A percentile compares a stretch with the other conserved stretches of the same genome.
phyloP scores from a whole-genome alignment of 805 yeast genomes.

The Ogataea zsoltii region DNA sequence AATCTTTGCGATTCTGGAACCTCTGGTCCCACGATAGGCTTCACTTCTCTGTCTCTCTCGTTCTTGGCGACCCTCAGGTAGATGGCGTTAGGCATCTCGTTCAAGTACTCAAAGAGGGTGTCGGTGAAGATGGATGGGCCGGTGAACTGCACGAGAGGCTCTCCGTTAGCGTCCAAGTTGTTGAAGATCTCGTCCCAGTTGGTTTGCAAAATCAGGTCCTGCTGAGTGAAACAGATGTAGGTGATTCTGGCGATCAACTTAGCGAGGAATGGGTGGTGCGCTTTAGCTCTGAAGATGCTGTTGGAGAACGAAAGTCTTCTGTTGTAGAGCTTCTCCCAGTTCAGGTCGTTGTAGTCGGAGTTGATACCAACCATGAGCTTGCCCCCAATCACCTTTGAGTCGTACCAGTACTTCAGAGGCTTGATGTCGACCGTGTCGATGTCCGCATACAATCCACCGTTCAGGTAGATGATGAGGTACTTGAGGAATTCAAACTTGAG shows the following conservation, averaged over 20 bases:
- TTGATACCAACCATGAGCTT: slow-evolving; percentile 32
- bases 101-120: slow-evolving; percentile 35
- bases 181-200: slow-evolving; percentile 33
- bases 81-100: slow-evolving; percentile 27
- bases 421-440: slow-evolving; percentile 53
- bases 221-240: slow-evolving; percentile 28
- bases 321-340: slow-evolving; percentile 35
- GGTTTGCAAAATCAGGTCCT: slow-evolving; percentile 23
- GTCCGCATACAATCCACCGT: slow-evolving; percentile 59
- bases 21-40: slow-evolving; percentile 33
- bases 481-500: slow-evolving; percentile 53
- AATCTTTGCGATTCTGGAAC: slow-evolving; percentile 29
- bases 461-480: slow-evolving; percentile 47
- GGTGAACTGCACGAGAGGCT: slow-evolving; percentile 35
- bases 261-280: slow-evolving; percentile 37
- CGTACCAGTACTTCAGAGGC: slow-evolving; percentile 36
- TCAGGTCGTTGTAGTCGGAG: slow-evolving; percentile 32
- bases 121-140: slow-evolving; percentile 38
- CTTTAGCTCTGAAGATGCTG: slow-evolving; percentile 31
- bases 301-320: slow-evolving; percentile 33
- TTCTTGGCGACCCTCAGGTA: slow-evolving; percentile 33
- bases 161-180: slow-evolving; percentile 36
- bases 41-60: slow-evolving; percentile 28
- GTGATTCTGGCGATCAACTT: slow-evolving; percentile 35
- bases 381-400: slow-evolving; percentile 23